Conservation (phyloP, 164 flowering plant genomes). For the Sedum album region DNA sequence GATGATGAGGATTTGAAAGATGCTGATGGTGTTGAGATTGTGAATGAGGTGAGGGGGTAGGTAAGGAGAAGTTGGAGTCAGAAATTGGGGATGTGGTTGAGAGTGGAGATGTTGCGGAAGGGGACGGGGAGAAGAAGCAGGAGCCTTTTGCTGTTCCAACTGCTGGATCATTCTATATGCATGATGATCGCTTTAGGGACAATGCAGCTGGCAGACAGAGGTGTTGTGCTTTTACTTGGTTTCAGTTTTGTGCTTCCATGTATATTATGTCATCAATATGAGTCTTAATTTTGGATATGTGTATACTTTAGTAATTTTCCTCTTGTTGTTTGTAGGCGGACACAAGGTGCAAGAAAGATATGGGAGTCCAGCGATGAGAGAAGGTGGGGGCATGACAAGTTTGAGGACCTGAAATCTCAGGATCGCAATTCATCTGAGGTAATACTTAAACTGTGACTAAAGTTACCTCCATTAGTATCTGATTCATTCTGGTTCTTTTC, state of each 20-base stretch:
- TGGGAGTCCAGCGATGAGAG: slow-evolving; percentile 95
- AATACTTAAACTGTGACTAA: background rate
- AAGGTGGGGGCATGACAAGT: slow-evolving; percentile 99
- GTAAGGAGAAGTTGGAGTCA: slow-evolving; percentile 12
- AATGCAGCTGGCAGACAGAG: slow-evolving; percentile 69
- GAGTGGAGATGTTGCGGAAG: slow-evolving; percentile 23
- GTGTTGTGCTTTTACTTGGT: slow-evolving; percentile 18
- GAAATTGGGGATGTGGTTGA: slow-evolving; percentile 13
- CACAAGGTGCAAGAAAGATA: slow-evolving; percentile 69
- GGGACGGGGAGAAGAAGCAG: slow-evolving; percentile 41
- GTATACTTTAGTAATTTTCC: background rate
- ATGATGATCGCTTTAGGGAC: slow-evolving; percentile 88
- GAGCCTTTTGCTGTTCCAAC: slow-evolving; percentile 95
- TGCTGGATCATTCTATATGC: slow-evolving; percentile 98
- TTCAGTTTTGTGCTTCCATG: background rate
- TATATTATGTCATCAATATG: background rate
- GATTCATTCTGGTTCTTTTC: background rate
- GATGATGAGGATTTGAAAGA: slow-evolving; percentile 41
- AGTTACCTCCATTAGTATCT: background rate
- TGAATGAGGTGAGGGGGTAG: background rate
- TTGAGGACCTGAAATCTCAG: slow-evolving; percentile 68
- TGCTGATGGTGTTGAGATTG: slow-evolving; percentile 16
- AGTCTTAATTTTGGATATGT: background rate
- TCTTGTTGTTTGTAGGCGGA: slow-evolving; percentile 39
- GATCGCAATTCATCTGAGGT: slow-evolving; percentile 71